Conservation (phyloP, 345 rosid genomes). For the Gynandropsis gynandra region DNA sequence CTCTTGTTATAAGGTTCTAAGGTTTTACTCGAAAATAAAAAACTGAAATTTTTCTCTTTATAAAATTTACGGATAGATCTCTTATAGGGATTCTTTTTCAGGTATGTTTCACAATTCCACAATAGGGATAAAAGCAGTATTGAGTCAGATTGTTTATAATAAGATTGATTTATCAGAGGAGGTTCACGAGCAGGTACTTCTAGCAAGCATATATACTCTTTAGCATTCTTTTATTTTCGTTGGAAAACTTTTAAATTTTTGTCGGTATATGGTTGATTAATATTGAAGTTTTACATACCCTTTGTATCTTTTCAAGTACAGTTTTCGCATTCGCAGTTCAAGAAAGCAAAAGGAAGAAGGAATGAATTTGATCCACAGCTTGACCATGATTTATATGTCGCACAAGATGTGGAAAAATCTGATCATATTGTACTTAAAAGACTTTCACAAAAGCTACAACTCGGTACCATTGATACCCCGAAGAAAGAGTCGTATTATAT, state of each 20-base stretch:
- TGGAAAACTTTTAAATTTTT: too few species aligned
- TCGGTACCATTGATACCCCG: slow-evolving; percentile 61
- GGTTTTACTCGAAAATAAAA: slow-evolving; percentile 16
- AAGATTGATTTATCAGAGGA: slow-evolving; percentile 69
- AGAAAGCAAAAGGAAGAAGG: slow-evolving; percentile 60
- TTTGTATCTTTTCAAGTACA: slow-evolving; percentile 43
- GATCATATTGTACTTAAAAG: slow-evolving; percentile 52
- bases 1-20: neutral
- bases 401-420: slow-evolving; percentile 47
- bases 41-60: too few species aligned
- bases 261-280: too few species aligned
- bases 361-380: slow-evolving; percentile 61
- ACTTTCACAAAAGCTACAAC: too few species aligned
- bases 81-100: too few species aligned
- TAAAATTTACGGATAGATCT: too few species aligned
- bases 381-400: slow-evolving; percentile 53
- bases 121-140: slow-evolving; percentile 61
- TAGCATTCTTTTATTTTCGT: too few species aligned
- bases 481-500: slow-evolving; percentile 66
- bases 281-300: too few species aligned
- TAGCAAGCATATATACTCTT: too few species aligned
- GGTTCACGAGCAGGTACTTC: slow-evolving; percentile 77
- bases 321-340: slow-evolving; percentile 80
- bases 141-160: slow-evolving; percentile 52
- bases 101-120: slow-evolving; percentile 44